Base-by-base conservation (phyloP, 2,329 filamentous ascomycete species). In the Dactylellina sp. region DNA sequence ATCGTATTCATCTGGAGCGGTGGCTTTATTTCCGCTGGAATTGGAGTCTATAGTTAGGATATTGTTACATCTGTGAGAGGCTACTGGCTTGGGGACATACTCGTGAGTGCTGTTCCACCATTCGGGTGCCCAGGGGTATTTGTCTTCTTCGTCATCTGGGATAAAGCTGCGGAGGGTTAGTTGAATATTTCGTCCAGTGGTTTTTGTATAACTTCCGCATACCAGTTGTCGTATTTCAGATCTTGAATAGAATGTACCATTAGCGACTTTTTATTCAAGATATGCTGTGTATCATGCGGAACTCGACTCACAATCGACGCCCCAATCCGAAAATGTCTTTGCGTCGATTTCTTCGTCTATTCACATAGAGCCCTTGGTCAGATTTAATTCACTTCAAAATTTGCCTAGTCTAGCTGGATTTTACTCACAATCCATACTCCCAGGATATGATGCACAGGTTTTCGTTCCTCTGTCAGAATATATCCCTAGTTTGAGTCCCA, bases 401-500 rank as follows among this genome's bases (percentile, higher is more conserved):
- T n/a, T n/a, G n/a, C n/a, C n/a, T n/a, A n/a, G n/a, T n/a, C n/a
- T n/a, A n/a, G n/a, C n/a, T n/a, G n/a, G n/a, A n/a, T n/a, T n/a
- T n/a, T 24, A 60, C 76, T 90, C 88, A 76, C 85, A 83, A 0
- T 85, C 87, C 7, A 87, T 77, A 59, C 84, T 86, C 0, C 84
- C 88, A 11, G 86, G 84, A 77, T 87, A 88, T 2, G 84, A 83
- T 0, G 83, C 87, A 76, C 87, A 88, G 1, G 85, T 87, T 68
- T 78, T 78, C 49, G 79, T 81, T 44, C 85, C 85, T 0, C 85
- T 85, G 78, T 84, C 85, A 76, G 85, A 85, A 77, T 90, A 90
- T 66, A 90, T 88, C 0, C 88, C 88, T 7, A 89, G 80, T 78
- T 89, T 89, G 47, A 90, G 77, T 1, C 86, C 86, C 75, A 87